Evolutionary conservation across 148 eudicot species (phyloP).

Genomic region (Silene latifolia): DNA sequence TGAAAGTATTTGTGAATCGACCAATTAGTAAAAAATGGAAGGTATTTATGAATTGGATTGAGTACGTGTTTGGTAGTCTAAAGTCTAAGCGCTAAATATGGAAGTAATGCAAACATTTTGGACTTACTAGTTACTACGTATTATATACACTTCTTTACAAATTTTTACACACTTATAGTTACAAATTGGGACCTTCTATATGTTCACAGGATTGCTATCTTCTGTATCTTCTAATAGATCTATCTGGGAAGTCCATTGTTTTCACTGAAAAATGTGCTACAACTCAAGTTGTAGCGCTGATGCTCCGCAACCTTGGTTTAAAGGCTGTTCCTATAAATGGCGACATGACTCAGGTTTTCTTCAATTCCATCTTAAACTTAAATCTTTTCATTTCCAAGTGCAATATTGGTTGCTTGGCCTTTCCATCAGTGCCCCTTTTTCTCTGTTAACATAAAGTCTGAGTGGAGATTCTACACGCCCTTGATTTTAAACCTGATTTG

Average conservation of each 20-base stretch:
- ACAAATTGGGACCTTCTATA: not conserved
- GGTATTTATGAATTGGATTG: no score
- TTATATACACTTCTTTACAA: not conserved
- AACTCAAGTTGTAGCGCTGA: conserved; percentile 54
- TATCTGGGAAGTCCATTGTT: conserved; percentile 71
- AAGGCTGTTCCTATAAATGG: conserved; percentile 87
- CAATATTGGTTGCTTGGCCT: not conserved
- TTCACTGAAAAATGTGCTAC: conserved; percentile 81
- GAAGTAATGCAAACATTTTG: not conserved
- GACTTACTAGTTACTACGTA: not conserved
- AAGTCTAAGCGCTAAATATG: not conserved
- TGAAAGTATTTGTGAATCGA: no score
- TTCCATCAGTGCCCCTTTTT: not conserved
- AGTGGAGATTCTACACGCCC: not conserved
- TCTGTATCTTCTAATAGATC: conserved; percentile 64
- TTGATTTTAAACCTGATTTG: not conserved
- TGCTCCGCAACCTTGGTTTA: conserved; percentile 84
- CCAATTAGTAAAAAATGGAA: no score
- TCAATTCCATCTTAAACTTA: not conserved
- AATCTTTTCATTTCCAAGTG: not conserved
- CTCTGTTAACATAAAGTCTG: not conserved
- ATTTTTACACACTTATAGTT: not conserved
- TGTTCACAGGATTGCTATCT: conserved; percentile 73
- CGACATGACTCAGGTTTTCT: conserved; percentile 70
- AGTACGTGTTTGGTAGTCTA: not conserved